phyloP scores from a whole-genome alignment of 495 filamentous ascomycete species.

The Penicillium atrosanguineum region DNA sequence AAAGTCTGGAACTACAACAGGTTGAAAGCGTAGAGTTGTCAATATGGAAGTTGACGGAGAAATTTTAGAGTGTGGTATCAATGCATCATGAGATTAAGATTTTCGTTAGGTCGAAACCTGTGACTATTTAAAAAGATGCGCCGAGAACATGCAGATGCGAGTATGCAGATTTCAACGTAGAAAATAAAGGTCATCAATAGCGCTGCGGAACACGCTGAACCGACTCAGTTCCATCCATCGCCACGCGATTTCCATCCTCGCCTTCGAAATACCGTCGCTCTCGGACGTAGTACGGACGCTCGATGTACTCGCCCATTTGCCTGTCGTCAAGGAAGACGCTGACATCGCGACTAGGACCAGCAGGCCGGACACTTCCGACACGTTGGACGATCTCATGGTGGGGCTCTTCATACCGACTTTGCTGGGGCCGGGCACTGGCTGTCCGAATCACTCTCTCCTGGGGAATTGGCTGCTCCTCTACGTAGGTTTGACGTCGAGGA shows the following conservation, averaged over 20 bases:
- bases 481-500: conserved; percentile 33
- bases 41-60: too few species aligned
- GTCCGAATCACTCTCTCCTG: conserved; percentile 56
- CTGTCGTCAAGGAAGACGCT: conserved; percentile 43
- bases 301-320: conserved; percentile 40
- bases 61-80: neutral
- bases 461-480: conserved; percentile 45
- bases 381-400: conserved; percentile 43
- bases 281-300: conserved; percentile 40
- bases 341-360: conserved; percentile 31
- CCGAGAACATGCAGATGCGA: neutral
- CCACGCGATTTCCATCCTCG: conserved; percentile 31
- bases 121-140: neutral
- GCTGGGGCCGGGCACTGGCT: conserved; percentile 56
- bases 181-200: conserved; percentile 12
- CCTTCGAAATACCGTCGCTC: conserved; percentile 41
- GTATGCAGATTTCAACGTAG: neutral
- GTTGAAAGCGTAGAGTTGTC: too few species aligned
- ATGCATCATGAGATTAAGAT: neutral
- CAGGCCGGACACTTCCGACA: conserved; percentile 52
- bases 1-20: too few species aligned
- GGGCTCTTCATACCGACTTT: conserved; percentile 53
- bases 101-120: neutral
- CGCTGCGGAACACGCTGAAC: conserved; percentile 33
- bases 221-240: conserved; percentile 28